Evolutionary conservation across 1,284 basidiomycete genomes (phyloP).

Genomic region (Ceratobasidium sp.): DNA sequence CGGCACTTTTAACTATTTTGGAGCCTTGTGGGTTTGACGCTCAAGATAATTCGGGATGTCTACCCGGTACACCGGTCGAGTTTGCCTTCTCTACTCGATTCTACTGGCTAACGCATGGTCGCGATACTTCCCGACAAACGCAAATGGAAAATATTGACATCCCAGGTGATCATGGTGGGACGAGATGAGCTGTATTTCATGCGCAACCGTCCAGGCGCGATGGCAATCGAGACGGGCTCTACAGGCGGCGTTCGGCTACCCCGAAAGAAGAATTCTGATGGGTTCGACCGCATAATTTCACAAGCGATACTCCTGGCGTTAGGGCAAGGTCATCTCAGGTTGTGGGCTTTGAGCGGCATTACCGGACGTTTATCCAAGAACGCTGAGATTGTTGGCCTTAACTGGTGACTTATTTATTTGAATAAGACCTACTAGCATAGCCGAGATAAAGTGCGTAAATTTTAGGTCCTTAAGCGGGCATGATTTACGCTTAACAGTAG

Average conservation of each 20-base stretch:
- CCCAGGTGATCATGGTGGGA: background rate
- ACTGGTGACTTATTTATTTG: background rate
- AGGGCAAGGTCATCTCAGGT: background rate
- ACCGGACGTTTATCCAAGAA: background rate
- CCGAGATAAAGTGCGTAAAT: background rate
- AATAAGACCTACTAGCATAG: background rate
- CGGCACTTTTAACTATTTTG: slow-evolving; percentile 17
- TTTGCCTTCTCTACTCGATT: slow-evolving; percentile 17
- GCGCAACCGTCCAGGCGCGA: background rate
- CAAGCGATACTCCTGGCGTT: slow-evolving; percentile 14
- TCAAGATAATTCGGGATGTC: slow-evolving; percentile 14
- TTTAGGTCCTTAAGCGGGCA: background rate
- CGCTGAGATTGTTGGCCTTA: background rate
- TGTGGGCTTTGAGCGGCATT: slow-evolving; percentile 7
- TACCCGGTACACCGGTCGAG: slow-evolving; percentile 32
- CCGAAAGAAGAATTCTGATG: background rate
- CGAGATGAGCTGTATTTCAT: slow-evolving; percentile 15
- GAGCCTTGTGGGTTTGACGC: slow-evolving; percentile 3
- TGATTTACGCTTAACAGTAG: no score
- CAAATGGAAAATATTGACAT: background rate
- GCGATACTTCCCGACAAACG: background rate
- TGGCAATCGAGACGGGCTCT: slow-evolving; percentile 7
- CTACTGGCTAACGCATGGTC: slow-evolving; percentile 25
- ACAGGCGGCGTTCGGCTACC: background rate
- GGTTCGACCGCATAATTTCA: background rate